Evolutionary conservation across 2,329 filamentous ascomycete species (phyloP).

Genomic region (Sporothrix globosa): DNA sequence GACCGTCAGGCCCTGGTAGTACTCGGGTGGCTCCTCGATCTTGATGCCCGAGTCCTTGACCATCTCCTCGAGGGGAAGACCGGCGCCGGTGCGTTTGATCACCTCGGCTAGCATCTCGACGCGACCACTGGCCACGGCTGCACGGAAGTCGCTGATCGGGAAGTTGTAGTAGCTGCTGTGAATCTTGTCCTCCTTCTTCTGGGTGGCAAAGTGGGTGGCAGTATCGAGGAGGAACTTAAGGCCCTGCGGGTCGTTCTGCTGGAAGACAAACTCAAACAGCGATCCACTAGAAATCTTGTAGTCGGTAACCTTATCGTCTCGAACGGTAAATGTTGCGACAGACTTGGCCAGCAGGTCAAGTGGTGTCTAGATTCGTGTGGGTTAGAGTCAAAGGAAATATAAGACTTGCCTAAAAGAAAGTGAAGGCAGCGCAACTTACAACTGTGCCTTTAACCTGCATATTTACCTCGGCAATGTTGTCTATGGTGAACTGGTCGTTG

Average conservation of each 20-base stretch:
- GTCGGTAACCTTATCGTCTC: slow-evolving; percentile 41
- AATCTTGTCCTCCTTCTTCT: slow-evolving; percentile 45
- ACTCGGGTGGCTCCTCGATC: slow-evolving; percentile 65
- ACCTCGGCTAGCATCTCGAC: slow-evolving; percentile 63
- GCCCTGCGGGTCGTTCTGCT: slow-evolving; percentile 56
- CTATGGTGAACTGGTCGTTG: slow-evolving; percentile 71
- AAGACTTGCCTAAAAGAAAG: too few relatives aligned
- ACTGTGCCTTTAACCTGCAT: slow-evolving; percentile 68
- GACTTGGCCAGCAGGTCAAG: slow-evolving; percentile 53
- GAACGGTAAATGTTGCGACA: slow-evolving; percentile 44
- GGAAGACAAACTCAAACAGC: slow-evolving; percentile 53
- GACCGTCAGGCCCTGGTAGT: slow-evolving; percentile 77
- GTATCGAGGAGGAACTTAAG: slow-evolving; percentile 63
- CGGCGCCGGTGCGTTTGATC: slow-evolving; percentile 68
- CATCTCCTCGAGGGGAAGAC: slow-evolving; percentile 69
- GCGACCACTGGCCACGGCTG: slow-evolving; percentile 53
- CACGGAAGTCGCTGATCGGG: slow-evolving; percentile 47
- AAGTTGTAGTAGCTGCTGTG: slow-evolving; percentile 48
- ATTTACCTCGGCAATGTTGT: slow-evolving; percentile 71
- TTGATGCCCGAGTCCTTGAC: slow-evolving; percentile 67
- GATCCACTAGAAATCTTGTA: slow-evolving; percentile 34
- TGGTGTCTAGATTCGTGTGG: slow-evolving; percentile 48
- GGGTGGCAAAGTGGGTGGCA: slow-evolving; percentile 49
- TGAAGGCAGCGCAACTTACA: neutral
- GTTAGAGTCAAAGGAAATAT: neutral